Evolutionary conservation across 441 rosid species (phyloP).

Genomic region (Heliophila coronopifolia): DNA sequence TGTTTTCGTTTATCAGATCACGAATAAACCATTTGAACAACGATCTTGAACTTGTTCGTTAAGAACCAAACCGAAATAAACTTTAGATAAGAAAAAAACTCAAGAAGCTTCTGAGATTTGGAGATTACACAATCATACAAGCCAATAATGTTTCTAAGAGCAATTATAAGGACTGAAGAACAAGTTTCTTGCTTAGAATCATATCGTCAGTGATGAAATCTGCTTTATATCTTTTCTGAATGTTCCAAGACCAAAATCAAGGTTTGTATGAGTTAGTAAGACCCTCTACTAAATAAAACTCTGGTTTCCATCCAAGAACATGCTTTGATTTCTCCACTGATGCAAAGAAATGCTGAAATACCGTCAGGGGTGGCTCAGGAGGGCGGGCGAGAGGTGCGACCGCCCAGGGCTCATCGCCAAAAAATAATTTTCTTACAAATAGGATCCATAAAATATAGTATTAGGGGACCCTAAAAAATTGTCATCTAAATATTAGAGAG

Average conservation of each 20-base stretch:
- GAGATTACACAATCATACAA: not conserved
- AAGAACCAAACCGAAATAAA: not conserved
- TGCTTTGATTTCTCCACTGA: conserved; percentile 80
- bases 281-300: conserved; percentile 70
- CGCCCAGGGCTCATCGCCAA: no score
- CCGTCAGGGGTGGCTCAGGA: no score
- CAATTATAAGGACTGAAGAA: conserved; percentile 47
- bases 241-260: conserved; percentile 86
- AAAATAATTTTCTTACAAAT: no score
- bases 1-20: not conserved
- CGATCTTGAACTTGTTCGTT: no score
- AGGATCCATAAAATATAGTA: no score
- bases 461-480: no score
- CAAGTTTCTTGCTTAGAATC: conserved; percentile 70
- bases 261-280: conserved; percentile 83
- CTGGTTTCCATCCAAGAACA: conserved; percentile 70
- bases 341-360: conserved; percentile 88
- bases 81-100: conserved; percentile 9
- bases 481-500: no score
- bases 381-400: no score
- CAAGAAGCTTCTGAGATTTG: no score
- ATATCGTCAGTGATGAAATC: conserved; percentile 84
- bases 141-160: conserved; percentile 2
- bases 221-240: conserved; percentile 82
- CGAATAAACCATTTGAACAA: not conserved